phyloP scores from a whole-genome alignment of 441 rosid species.

The Populus hybrid region DNA sequence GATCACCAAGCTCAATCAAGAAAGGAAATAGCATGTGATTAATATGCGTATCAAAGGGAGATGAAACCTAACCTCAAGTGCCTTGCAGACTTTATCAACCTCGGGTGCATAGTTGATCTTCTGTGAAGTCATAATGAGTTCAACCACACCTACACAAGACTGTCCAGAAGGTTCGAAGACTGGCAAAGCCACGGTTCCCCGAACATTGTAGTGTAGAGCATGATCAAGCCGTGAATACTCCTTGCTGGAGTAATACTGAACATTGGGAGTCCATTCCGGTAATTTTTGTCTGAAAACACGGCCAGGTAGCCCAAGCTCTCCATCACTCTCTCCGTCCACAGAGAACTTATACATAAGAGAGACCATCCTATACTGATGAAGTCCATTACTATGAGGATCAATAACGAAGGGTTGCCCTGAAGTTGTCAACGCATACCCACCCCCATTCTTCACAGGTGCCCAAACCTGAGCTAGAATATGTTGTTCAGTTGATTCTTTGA shows the following conservation, averaged over 20 bases:
- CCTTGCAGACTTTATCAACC: conserved; percentile 97
- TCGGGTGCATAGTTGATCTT: conserved; percentile 87
- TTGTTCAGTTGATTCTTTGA: conserved; percentile 80
- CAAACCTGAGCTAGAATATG: conserved; percentile 88
- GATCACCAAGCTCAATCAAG: background rate
- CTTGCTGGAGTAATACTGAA: conserved; percentile 74
- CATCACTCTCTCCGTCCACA: conserved; percentile 65
- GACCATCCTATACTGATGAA: conserved; percentile 81
- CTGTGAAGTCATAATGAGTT: conserved; percentile 86
- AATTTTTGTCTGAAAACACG: conserved; percentile 78
- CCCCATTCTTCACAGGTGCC: conserved; percentile 76
- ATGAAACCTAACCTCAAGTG: conserved; percentile 78
- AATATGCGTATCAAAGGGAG: conserved; percentile 13
- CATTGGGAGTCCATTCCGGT: conserved; percentile 97
- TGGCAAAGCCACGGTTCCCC: conserved; percentile 88
- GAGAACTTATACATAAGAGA: conserved; percentile 72
- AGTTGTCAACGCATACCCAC: conserved; percentile 67
- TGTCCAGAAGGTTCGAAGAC: conserved; percentile 79
- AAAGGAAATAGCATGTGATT: background rate
- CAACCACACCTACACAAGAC: conserved; percentile 84
- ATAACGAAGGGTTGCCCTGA: conserved; percentile 90
- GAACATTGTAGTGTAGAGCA: conserved; percentile 70
- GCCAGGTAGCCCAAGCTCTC: conserved; percentile 85
- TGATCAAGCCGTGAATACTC: conserved; percentile 81
- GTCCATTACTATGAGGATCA: conserved; percentile 64